Base-by-base conservation (phyloP, 2,329 filamentous ascomycete genomes). In the Didymella lethalis region DNA sequence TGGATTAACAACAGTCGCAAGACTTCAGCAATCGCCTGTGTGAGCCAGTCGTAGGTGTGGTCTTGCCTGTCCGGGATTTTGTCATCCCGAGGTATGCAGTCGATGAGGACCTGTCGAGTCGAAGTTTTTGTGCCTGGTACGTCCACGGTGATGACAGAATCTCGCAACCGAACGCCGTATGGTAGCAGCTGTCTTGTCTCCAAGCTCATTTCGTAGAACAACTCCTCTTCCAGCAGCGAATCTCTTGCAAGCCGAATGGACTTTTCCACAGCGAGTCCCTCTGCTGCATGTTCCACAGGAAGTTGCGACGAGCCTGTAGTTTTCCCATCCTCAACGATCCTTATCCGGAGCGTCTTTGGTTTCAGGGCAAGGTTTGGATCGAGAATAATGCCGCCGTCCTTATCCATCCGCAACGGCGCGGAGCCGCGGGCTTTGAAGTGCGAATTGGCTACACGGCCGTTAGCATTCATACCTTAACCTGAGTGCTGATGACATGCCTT, bases 141-240 rank as follows among this genome's bases (percentile, higher is more conserved):
- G 8, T 74, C 63, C 54, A 79, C 51, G 44, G 70, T 61, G 41
- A 83, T 78, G 25, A 74, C 69, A 2, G 76, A 74, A 12, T 78
- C 86, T 34, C 86, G 83, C 14, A 88, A 84, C 26, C 84, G 84
- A 12, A 97, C 88, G 10, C 89, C 86, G 60, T 91, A 88, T 11
- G 88, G 87, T 3, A 89, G 83, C 23, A 97, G 81, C 0, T 84
- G 84, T 16, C 93, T 89, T 0, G 90, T 88, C 77, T 99, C 95
- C 18, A 92, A 85, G 51, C 89, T 88, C 59, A 98, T 82, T 77
- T 99, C 95, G 67, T 96, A 88, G 84, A 93, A 97, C 1, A 99
- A 80, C 73, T 99, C 95, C 71, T 93, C 89, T 28, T 91, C 88
- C 68, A 91, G 93, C 20, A 94, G 83, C 48, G 90, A 92, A 75